Conservation (phyloP, 495 filamentous ascomycete species). For the Neurospora intermedia region DNA sequence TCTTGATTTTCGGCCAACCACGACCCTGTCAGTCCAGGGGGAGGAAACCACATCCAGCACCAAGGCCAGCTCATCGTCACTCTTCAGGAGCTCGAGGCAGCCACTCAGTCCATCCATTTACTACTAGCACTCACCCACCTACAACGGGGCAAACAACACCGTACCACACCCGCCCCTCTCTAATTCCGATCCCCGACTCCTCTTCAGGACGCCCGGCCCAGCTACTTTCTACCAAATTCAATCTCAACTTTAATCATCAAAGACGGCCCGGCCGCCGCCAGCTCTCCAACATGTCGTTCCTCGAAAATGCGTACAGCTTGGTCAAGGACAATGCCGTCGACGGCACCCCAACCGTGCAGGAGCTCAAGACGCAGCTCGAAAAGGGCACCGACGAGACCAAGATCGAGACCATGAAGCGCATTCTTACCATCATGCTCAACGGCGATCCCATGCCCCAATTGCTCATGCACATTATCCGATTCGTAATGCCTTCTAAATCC, state of each 20-base stretch:
- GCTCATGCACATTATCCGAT: constrained; percentile 99
- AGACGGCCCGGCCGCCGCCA: constrained; percentile 6
- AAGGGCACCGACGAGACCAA: constrained; percentile 96
- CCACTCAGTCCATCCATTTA: background rate
- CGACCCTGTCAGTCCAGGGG: constrained; percentile 3
- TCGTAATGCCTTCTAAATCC: constrained; percentile 96
- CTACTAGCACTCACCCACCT: background rate
- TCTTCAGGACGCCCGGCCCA: background rate
- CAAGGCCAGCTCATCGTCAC: background rate
- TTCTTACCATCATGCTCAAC: constrained; percentile 95
- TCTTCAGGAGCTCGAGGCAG: background rate
- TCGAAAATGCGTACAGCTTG: constrained; percentile 88
- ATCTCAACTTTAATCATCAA: background rate
- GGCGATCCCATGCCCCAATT: constrained; percentile 91
- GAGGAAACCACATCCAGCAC: background rate
- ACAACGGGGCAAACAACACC: constrained; percentile 5
- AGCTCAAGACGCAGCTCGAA: constrained; percentile 88
- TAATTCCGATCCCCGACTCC: constrained; percentile 2
- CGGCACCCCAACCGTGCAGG: constrained; percentile 69
- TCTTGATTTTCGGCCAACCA: constrained; percentile 2
- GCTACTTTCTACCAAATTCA: background rate
- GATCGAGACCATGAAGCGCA: constrained; percentile 95
- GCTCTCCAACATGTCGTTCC: constrained; percentile 74
- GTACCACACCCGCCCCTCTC: constrained; percentile 4
- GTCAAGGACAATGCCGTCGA: constrained; percentile 95